phyloP scores from a whole-genome alignment of 192 early-diverging fungal genomes.

The Gryganskiella cystojenkinii region DNA sequence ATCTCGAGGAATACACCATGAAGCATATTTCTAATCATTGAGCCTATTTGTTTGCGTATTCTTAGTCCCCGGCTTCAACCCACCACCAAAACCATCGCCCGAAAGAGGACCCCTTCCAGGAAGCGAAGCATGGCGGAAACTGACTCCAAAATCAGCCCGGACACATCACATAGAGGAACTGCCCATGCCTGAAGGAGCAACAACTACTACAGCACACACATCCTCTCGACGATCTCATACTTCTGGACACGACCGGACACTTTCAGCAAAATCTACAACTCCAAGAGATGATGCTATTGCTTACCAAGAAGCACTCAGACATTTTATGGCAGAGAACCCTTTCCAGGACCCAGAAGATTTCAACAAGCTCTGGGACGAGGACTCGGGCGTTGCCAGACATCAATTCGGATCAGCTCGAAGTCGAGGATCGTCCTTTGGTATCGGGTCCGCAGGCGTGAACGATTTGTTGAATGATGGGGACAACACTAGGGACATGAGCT shows the following conservation, averaged over 20 bases:
- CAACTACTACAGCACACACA: not conserved
- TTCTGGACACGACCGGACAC: not conserved
- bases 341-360: constrained; percentile 33
- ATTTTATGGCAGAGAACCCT: constrained; percentile 31
- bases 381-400: constrained; percentile 5
- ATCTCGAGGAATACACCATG: not conserved
- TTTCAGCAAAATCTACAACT: not conserved
- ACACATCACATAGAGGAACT: constrained; percentile 23
- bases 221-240: not conserved
- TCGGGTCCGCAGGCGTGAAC: not conserved
- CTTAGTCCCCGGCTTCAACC: constrained; percentile 47
- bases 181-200: not conserved
- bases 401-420: not conserved
- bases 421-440: constrained; percentile 17
- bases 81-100: constrained; percentile 18
- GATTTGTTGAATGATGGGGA: constrained; percentile 1
- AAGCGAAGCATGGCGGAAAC: constrained; percentile 35
- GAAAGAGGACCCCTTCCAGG: constrained; percentile 38
- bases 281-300: not conserved
- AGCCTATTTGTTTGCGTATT: not conserved
- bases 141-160: constrained; percentile 34
- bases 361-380: constrained; percentile 37
- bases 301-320: constrained; percentile 10
- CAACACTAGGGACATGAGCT: constrained; percentile 10
- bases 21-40: not conserved